Base-by-base conservation (phyloP, 805 yeast genomes). In the Candida ortonii region DNA sequence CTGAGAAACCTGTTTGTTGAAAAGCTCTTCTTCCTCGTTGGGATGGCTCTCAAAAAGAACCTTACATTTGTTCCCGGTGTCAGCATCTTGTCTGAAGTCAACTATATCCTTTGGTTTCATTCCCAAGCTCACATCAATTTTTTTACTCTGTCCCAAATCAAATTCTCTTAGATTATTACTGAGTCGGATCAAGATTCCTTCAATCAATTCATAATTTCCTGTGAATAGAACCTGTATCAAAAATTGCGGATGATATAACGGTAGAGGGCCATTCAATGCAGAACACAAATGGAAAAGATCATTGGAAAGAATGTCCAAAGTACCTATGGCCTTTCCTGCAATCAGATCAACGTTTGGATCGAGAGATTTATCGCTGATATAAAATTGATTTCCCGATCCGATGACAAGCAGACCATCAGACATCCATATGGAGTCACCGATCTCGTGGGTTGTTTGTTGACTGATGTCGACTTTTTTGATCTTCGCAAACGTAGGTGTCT, bases 361-460 rank as follows among this genome's bases (percentile, higher is more conserved):
- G 20, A 87, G 57, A 4, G 65, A 52, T 49, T 84, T 80, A 53
- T 87, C 95, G 39, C 84, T 84, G 22, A 89, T 70, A 49, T 84
- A 88, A 29, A 89, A 70, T 54, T 89, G 97, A 57, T 89, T 89
- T 0, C 97, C 97, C 11, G 90, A 70, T 3, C 93, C 96, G 37
- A 86, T 76, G 1, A 84, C 89, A 34, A 89, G 68, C 12, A 78
- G 72, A 1, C 94, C 95, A 49, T 80, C 78, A 30, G 73, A 69
- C 44, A 90, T 64, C 97, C 97, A 90, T 10, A 83, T 68, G 11
- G 94, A 82, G 55, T 89, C 97, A 6, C 96, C 96, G 39, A 89
- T 87, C 11, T 67, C 68, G 53, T 88, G 96, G 0, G 84, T 65
- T 0, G 96, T 88, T 50, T 73, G 84, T 21, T 70, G 70, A 1